Base-by-base conservation (phyloP, 2,329 filamentous ascomycete genomes). In the Corinectria fuckeliana region DNA sequence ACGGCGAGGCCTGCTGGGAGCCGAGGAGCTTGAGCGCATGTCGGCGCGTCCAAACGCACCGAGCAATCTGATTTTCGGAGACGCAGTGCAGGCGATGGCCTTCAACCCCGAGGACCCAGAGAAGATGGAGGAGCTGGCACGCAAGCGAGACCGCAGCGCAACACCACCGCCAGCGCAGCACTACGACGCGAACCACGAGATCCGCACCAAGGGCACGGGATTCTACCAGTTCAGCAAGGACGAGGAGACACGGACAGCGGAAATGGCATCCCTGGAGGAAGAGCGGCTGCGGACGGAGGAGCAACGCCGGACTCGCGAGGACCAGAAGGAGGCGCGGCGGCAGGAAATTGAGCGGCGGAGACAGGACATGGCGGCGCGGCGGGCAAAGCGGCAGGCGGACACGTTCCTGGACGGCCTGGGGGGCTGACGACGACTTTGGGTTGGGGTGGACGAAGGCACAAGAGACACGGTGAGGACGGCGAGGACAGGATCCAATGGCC, bases 161-260 rank as follows among this genome's bases (percentile, higher is more conserved):
- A 97, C 93, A 48, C 92, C 93, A 52, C 93, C 93, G 5, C 86
- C 88, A 7, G 86, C 89, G 68, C 82, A 83, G 69, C 94, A 98
- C 77, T 99, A 98, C 76, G 91, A 97, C 74, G 92, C 92, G 1
- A 85, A 86, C 61, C 84, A 84, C 61, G 95, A 99, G 82, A 88
- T 97, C 48, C 83, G 95, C 61, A 92, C 87, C 42, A 94, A 95
- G 69, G 95, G 95, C 4, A 91, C 91, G 0, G 95, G 91, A 0
- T 99, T 98, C 77, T 97, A 93, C 79, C 88, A 90, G 56, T 98
- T 99, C 73, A 92, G 89, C 58, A 85, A 85, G 65, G 90, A 96
- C 74, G 88, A 90, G 71, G 87, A 85, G 65, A 80, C 82, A 64
- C 81, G 88, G 71, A 76, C 77, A 69, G 69, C 70, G 48, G 91